A percentile compares a stretch with the other conserved stretches of the same genome.
Conservation (phyloP, 331 rosid species). For the Phaseolus coccineus region DNA sequence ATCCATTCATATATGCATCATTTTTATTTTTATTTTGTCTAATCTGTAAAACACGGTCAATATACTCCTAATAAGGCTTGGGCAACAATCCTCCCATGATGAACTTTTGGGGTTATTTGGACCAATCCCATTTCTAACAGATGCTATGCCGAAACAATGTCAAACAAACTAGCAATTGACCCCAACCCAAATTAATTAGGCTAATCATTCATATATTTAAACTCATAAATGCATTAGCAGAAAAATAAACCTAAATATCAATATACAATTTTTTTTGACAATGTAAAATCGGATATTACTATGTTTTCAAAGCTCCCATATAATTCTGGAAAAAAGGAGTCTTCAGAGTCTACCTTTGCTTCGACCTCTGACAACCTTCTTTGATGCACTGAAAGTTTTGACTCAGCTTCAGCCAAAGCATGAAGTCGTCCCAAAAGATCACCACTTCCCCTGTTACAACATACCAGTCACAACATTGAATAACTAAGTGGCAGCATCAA, state of each 20-base stretch:
- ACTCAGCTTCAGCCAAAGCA: constrained; percentile 78
- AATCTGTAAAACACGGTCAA: neutral
- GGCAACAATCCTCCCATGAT: neutral
- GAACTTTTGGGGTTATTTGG: neutral
- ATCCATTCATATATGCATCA: constrained; percentile 7
- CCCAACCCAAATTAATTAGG: neutral
- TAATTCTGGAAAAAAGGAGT: constrained; percentile 30
- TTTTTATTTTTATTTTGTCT: no score
- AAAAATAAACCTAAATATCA: constrained; percentile 7
- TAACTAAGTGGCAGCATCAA: constrained; percentile 4
- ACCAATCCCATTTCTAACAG: neutral
- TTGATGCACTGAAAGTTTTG: constrained; percentile 69
- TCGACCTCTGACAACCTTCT: constrained; percentile 72
- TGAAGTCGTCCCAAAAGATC: constrained; percentile 86
- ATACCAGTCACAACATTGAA: constrained; percentile 41
- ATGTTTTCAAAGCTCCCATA: constrained; percentile 26
- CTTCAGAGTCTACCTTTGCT: constrained; percentile 64
- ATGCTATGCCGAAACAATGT: constrained; percentile 15
- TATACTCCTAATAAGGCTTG: neutral
- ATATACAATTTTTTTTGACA: constrained; percentile 26
- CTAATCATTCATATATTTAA: constrained; percentile 24
- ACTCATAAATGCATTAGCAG: neutral
- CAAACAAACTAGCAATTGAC: constrained; percentile 22
- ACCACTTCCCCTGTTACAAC: constrained; percentile 80
- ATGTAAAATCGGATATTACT: neutral